Evolutionary conservation across 2,329 filamentous ascomycete genomes (phyloP).

Genomic region (Colletotrichum tropicale): DNA sequence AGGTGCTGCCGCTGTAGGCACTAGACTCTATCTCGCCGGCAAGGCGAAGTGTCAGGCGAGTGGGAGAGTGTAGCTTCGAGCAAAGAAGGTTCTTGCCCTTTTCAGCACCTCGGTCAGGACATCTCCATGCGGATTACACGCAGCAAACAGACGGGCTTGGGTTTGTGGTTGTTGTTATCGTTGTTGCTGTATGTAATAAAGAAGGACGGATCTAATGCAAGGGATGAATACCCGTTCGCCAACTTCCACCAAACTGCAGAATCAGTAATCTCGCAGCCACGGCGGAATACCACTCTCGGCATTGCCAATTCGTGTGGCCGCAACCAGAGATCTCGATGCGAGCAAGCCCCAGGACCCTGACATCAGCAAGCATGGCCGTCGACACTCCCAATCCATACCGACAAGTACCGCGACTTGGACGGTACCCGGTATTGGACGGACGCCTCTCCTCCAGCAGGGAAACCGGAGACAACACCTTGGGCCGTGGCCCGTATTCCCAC

Average conservation of each 20-base stretch:
- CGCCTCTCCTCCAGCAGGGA: background rate
- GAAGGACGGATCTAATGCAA: background rate
- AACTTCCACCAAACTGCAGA: background rate
- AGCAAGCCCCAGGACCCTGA: slow-evolving; percentile 18
- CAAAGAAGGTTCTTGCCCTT: background rate
- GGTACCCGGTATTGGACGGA: background rate
- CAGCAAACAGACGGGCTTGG: background rate
- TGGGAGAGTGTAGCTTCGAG: background rate
- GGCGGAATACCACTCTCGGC: background rate
- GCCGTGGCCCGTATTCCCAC: slow-evolving; percentile 11
- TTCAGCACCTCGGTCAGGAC: background rate
- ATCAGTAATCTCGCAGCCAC: background rate
- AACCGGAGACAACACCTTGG: background rate
- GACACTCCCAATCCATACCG: slow-evolving; percentile 1
- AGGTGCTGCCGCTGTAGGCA: background rate
- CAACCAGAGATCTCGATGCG: slow-evolving; percentile 18
- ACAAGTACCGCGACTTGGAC: slow-evolving; percentile 11
- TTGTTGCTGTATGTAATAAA: background rate
- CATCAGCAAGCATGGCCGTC: slow-evolving; percentile 12
- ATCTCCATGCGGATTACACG: background rate
- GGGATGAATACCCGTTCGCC: background rate
- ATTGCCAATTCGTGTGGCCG: background rate
- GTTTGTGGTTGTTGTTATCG: background rate
- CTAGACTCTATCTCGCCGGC: background rate
- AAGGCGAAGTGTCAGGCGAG: background rate